Conservation (phyloP, 2,329 filamentous ascomycete genomes). For the Leptographium galeiforme region DNA sequence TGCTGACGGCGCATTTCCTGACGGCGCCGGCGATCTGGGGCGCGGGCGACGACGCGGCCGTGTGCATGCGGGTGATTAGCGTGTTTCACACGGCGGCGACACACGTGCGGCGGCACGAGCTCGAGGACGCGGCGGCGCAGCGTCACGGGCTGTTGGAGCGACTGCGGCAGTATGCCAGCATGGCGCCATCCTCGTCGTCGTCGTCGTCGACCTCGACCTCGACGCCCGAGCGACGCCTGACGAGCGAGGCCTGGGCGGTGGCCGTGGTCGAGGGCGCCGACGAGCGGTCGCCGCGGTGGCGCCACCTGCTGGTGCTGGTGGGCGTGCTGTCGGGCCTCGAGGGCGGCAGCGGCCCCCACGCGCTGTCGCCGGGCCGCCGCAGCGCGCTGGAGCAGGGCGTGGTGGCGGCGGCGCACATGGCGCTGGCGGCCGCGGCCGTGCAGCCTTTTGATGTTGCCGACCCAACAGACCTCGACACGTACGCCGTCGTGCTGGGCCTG, state of each 20-base stretch:
- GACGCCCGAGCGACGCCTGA: slow-evolving; percentile 18
- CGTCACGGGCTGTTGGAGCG: slow-evolving; percentile 9
- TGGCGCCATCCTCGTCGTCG: too few species aligned
- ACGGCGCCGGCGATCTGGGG: slow-evolving; percentile 58
- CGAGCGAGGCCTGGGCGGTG: slow-evolving; percentile 40
- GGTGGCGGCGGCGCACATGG: slow-evolving; percentile 63
- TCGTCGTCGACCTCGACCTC: neutral
- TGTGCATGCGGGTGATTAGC: slow-evolving; percentile 52
- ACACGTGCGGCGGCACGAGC: slow-evolving; percentile 36
- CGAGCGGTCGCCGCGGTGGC: slow-evolving; percentile 55
- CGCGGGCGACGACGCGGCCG: slow-evolving; percentile 32
- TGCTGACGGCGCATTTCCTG: slow-evolving; percentile 60
- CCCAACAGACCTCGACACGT: slow-evolving; percentile 24
- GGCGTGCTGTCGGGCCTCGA: slow-evolving; percentile 70
- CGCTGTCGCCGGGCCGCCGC: slow-evolving; percentile 50
- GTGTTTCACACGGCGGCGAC: slow-evolving; percentile 56
- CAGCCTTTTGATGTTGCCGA: slow-evolving; percentile 24
- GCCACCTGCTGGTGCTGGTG: slow-evolving; percentile 68
- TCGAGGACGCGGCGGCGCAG: slow-evolving; percentile 24
- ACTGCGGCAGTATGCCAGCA: slow-evolving; percentile 3
- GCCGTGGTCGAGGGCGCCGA: slow-evolving; percentile 45
- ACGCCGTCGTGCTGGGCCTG: slow-evolving; percentile 54
- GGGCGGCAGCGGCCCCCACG: slow-evolving; percentile 43
- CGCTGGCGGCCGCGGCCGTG: slow-evolving; percentile 36
- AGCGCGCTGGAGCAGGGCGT: slow-evolving; percentile 60